These are phyloP conservation scores for Stagonosporopsis rhizophila DNA, from an alignment of 2,329 filamentous ascomycete species.

Conservation along the genomic window DNA sequence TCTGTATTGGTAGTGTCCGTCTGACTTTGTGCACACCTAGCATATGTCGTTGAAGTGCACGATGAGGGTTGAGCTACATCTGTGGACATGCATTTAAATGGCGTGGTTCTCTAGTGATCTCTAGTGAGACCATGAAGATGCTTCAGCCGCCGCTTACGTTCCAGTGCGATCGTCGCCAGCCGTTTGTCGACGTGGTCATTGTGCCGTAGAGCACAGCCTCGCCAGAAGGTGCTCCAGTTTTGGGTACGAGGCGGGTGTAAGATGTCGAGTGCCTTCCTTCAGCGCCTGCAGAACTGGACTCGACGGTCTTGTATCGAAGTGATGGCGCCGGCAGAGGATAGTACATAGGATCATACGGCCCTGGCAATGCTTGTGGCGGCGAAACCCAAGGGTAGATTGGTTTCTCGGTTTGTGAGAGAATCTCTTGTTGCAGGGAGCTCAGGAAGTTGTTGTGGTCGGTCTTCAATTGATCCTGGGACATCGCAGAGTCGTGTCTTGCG, in stretches of 20 bases:
- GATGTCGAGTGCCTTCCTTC: conserved; percentile 23
- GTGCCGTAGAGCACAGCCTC: conserved; percentile 32
- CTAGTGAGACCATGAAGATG: background rate
- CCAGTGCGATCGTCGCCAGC: conserved; percentile 48
- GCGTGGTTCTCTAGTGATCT: background rate
- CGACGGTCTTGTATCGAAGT: conserved; percentile 27
- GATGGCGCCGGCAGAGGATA: conserved; percentile 44
- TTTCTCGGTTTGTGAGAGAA: conserved; percentile 18
- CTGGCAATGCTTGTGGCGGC: conserved; percentile 42
- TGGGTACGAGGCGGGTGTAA: conserved; percentile 40
- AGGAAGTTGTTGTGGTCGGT: conserved; percentile 17
- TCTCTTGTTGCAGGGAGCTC: conserved; percentile 22
- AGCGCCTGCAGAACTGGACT: conserved; percentile 5
- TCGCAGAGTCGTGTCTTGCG: conserved; percentile 7
- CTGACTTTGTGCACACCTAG: background rate
- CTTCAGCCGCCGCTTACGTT: conserved; percentile 41
- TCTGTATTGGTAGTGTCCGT: conserved; percentile 3
- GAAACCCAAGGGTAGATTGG: conserved; percentile 45
- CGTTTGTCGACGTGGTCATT: conserved; percentile 37
- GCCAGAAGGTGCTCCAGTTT: conserved; percentile 24
- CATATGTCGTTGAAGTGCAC: background rate
- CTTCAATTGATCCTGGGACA: conserved; percentile 20
- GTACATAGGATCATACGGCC: conserved; percentile 46
- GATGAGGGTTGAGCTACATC: background rate
- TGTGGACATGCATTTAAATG: background rate